Conservation (phyloP, 345 rosid species). For the Eutrema japonicum region DNA sequence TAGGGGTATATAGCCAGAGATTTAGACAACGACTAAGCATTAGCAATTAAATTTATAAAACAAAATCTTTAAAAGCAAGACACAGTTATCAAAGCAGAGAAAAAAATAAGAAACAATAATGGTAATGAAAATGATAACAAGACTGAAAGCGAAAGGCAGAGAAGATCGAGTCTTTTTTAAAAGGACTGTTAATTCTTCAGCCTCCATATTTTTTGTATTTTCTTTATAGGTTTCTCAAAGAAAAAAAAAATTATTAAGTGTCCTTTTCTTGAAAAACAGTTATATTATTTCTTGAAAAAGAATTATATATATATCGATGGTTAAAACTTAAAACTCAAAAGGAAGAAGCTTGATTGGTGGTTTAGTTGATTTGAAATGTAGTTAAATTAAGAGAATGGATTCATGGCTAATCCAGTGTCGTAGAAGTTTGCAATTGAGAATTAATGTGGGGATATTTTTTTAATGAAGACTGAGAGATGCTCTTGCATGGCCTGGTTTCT, state of each 20-base stretch:
- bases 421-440: not conserved
- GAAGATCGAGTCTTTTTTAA: conserved; percentile 28
- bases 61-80: conserved; percentile 42
- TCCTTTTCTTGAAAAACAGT: conserved; percentile 20
- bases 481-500: conserved; percentile 39
- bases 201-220: conserved; percentile 17
- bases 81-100: conserved; percentile 55
- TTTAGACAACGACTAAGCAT: conserved; percentile 38
- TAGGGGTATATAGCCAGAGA: conserved; percentile 23
- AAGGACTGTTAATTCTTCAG: conserved; percentile 19
- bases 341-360: conserved; percentile 10
- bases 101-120: conserved; percentile 36
- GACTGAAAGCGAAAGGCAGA: conserved; percentile 57
- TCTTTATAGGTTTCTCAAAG: conserved; percentile 14
- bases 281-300: not conserved
- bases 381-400: not conserved
- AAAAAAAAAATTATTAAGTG: not conserved
- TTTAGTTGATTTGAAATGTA: not conserved
- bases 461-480: conserved; percentile 33
- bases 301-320: not conserved
- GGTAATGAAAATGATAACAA: conserved; percentile 50
- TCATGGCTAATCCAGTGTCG: conserved; percentile 1
- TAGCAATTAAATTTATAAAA: conserved; percentile 26
- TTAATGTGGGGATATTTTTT: not conserved
- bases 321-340: conserved; percentile 6